Evolutionary conservation across 2,329 filamentous ascomycete species (phyloP).

Genomic region (Exophiala calicioides): DNA sequence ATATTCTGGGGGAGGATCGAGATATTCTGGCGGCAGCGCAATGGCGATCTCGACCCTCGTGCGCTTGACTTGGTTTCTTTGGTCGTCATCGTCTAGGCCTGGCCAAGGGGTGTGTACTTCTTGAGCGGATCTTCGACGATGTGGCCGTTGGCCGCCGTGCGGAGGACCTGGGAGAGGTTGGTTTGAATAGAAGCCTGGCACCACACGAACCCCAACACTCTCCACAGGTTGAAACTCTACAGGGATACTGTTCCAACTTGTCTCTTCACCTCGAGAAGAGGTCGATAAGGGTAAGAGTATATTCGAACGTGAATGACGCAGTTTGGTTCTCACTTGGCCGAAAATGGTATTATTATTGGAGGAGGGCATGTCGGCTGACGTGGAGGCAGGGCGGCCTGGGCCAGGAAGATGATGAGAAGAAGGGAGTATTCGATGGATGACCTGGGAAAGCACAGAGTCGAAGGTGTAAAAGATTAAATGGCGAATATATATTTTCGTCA

Average conservation of each 20-base stretch:
- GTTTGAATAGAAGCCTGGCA: constrained; percentile 17
- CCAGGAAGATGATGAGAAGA: too few species aligned
- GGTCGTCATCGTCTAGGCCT: constrained; percentile 5
- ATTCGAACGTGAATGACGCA: constrained; percentile 22
- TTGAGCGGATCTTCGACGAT: constrained; percentile 19
- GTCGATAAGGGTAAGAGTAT: constrained; percentile 4
- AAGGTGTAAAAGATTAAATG: too few species aligned
- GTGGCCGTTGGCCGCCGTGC: constrained; percentile 15
- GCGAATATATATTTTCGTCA: too few species aligned
- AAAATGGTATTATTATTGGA: too few species aligned
- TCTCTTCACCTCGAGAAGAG: neutral
- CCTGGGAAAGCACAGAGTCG: too few species aligned
- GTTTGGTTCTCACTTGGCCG: constrained; percentile 16
- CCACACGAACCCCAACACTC: constrained; percentile 7
- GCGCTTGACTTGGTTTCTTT: constrained; percentile 2
- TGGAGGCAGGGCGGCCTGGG: too few species aligned
- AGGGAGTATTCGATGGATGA: too few species aligned
- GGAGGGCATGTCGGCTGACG: too few species aligned
- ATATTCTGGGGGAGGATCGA: constrained; percentile 26
- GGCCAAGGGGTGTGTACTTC: constrained; percentile 9
- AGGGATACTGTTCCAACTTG: constrained; percentile 18
- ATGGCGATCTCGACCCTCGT: constrained; percentile 22
- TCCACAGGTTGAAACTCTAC: constrained; percentile 17
- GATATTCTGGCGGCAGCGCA: constrained; percentile 22
- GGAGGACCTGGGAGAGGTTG: constrained; percentile 17